Base-by-base conservation (phyloP, 345 rosid genomes). In the Eutrema yunnanense region DNA sequence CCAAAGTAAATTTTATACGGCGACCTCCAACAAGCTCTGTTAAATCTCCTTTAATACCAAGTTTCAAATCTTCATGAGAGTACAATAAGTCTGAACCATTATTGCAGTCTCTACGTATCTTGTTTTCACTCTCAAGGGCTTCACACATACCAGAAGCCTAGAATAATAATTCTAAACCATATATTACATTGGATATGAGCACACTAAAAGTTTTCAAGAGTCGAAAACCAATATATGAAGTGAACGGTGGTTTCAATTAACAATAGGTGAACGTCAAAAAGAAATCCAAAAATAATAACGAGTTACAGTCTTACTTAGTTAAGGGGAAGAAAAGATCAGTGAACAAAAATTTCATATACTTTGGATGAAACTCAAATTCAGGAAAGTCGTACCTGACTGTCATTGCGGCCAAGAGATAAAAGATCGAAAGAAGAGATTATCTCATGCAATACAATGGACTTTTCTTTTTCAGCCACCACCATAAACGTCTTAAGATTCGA, bases 111-210 rank as follows among this genome's bases (percentile, higher is more conserved):
- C 43, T 81, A 75, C 97, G 95, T 74, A 86, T 78, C 66, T 49
- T 70, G 72, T 94, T 89, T 85, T 94, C 98, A 63, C 65, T 82
- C 67, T 86, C 86, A 34, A 94, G 81, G 73, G 90, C 98, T 80
- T 88, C 85, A 74, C 46, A 71, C 78, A 94, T 84, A 65, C 92
- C 97, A 55, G 77, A 58, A 36, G 81, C 87, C 98, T 94, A 81
- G 65, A 84, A 77, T 9, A 36, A 59, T 14, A 46, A 29, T 33
- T 52, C 5, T 32, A 71, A 29, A 52, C 34, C 42, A 64, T 59
- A 47, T 51, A 67, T 72, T 27, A 67, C 9, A 64, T 1, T 48
- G 37, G 47, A 34, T 44, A 26, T 14, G 6, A 40, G 9, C 14
- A 46, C 9, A 49, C 7, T 13, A 9, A 37, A 38, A 29, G 19